Percentiles rank a stretch among this genome's conserved stretches.
Evolutionary conservation across 768 basidiomycete genomes (phyloP).

Genomic region (Candolleomyces efflorescens): DNA sequence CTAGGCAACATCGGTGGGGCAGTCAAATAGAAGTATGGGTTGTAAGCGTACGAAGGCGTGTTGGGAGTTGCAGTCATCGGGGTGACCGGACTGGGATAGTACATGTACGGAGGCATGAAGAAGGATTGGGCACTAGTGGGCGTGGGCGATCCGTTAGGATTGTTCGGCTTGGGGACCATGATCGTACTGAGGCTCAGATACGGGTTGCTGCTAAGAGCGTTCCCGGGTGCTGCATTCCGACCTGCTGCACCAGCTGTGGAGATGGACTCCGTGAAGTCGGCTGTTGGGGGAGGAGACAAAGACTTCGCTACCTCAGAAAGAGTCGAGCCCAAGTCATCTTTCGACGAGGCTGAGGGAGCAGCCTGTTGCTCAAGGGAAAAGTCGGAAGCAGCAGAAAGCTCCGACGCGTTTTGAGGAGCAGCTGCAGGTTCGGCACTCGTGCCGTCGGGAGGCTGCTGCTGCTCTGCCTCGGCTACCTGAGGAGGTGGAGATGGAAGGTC

Average conservation of each 20-base stretch:
- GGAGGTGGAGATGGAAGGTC: slow-evolving; percentile 5
- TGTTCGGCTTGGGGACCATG: slow-evolving; percentile 16
- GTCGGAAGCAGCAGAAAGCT: neutral
- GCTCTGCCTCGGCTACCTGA: slow-evolving; percentile 1
- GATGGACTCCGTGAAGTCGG: too few species aligned
- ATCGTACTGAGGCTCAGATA: slow-evolving; percentile 30
- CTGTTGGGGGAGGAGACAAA: too few species aligned
- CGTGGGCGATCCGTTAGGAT: slow-evolving; percentile 13
- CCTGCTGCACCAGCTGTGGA: slow-evolving; percentile 10
- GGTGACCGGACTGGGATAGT: slow-evolving; percentile 35
- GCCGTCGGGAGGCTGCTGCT: slow-evolving; percentile 12
- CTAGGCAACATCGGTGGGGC: slow-evolving; percentile 27
- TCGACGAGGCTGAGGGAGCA: too few species aligned
- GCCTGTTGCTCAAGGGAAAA: too few species aligned
- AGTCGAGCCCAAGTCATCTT: too few species aligned
- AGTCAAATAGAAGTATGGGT: slow-evolving; percentile 40
- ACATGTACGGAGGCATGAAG: slow-evolving; percentile 38
- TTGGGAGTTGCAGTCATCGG: slow-evolving; percentile 31
- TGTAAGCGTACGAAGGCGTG: slow-evolving; percentile 34
- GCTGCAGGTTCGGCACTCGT: slow-evolving; percentile 10
- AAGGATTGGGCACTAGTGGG: slow-evolving; percentile 24
- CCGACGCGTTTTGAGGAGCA: slow-evolving; percentile 1
- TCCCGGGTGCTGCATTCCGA: slow-evolving; percentile 13
- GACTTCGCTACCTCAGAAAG: too few species aligned
- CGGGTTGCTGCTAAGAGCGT: slow-evolving; percentile 28